A percentile compares a stretch with the other conserved stretches of the same genome.
Conservation (phyloP, 2,329 filamentous ascomycete species). For the Cladophialophora yegresii region DNA sequence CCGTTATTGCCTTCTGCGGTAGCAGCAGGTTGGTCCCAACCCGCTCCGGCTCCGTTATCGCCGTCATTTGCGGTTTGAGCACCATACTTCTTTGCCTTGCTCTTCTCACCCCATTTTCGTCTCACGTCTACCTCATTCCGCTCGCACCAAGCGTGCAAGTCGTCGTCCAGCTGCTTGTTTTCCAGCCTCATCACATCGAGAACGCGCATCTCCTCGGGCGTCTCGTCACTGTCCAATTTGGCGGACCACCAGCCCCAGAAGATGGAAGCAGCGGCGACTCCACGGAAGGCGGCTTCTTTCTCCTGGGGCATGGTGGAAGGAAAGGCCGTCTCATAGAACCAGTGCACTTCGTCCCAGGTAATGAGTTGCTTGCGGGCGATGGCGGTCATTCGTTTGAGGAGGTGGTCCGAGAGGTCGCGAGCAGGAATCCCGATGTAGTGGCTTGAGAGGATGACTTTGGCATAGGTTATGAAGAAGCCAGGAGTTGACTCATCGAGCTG, state of each 20-base stretch:
- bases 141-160: constrained; percentile 30
- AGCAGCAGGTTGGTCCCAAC: constrained; percentile 2
- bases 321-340: constrained; percentile 27
- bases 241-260: constrained; percentile 32
- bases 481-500: constrained; percentile 26
- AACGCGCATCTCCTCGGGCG: constrained; percentile 26
- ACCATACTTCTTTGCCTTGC: constrained; percentile 13
- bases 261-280: constrained; percentile 26
- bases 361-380: constrained; percentile 28
- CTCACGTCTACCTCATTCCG: constrained; percentile 26
- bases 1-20: not conserved
- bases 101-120: constrained; percentile 30
- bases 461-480: constrained; percentile 25
- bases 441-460: constrained; percentile 26
- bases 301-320: constrained; percentile 12
- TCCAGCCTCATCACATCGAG: constrained; percentile 23
- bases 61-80: not conserved
- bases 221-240: constrained; percentile 28
- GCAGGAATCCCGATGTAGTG: constrained; percentile 27
- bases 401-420: constrained; percentile 27
- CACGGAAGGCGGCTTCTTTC: constrained; percentile 21
- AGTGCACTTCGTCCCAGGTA: constrained; percentile 31
- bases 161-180: constrained; percentile 25
- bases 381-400: constrained; percentile 27
- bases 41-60: not conserved